Evolutionary conservation across 2,329 filamentous ascomycete species (phyloP).

Genomic region (Penicillium palitans): DNA sequence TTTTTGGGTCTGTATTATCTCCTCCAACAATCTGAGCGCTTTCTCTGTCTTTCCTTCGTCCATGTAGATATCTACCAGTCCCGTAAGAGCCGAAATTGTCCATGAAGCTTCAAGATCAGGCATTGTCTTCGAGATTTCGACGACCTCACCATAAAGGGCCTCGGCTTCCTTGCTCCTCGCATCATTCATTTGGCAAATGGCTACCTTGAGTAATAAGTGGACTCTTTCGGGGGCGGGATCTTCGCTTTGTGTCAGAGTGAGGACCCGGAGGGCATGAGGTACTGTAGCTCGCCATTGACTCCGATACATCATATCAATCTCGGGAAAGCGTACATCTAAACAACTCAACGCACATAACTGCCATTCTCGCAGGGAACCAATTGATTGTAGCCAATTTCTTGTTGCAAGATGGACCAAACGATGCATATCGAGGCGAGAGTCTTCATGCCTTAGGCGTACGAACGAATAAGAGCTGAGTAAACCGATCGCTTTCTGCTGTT

Average conservation of each 20-base stretch:
- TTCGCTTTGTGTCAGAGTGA: neutral
- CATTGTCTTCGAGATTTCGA: neutral
- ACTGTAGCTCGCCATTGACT: slow-evolving; percentile 20
- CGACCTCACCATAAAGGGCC: neutral
- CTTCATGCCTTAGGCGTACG: slow-evolving; percentile 5
- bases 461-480: slow-evolving; percentile 27
- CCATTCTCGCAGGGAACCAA: neutral
- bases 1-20: neutral
- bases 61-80: neutral
- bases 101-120: neutral
- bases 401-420: slow-evolving; percentile 34
- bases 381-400: slow-evolving; percentile 27
- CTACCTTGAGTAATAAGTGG: slow-evolving; percentile 1
- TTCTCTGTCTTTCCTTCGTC: neutral
- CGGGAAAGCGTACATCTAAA: slow-evolving; percentile 14
- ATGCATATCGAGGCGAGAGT: slow-evolving; percentile 27
- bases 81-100: neutral
- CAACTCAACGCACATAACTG: neutral
- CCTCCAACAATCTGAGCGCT: neutral
- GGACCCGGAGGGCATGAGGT: slow-evolving; percentile 20
- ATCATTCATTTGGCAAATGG: slow-evolving; percentile 12
- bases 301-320: slow-evolving; percentile 10
- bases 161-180: slow-evolving; percentile 22
- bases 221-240: neutral
- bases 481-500: slow-evolving; percentile 21